Evolutionary conservation across 805 yeast species (phyloP), one percentile per base, ranked within the genome.

Genomic region (Yueomyces sp.): DNA sequence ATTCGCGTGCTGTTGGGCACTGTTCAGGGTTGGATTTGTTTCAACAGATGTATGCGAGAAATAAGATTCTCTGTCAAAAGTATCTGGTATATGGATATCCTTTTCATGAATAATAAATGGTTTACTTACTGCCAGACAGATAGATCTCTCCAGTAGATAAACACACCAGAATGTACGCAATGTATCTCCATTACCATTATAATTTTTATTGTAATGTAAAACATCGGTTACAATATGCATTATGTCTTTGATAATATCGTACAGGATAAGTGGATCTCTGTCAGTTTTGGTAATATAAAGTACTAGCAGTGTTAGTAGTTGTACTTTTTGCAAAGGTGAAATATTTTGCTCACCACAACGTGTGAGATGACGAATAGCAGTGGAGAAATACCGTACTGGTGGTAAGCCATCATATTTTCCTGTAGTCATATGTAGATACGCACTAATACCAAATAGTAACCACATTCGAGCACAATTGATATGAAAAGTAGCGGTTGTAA

Each of bases 141-240:
- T 73, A 62, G 77, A 68, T 53, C 81, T 70, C 51, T 78, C 85
- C 36, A 76, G 52, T 9, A 75, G 53, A 52, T 77, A 78, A 11
- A 73, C 72, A 53, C 79, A 74, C 85, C 85, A 78, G 62, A 79
- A 78, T 19, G 75, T 59, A 49, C 82, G 66, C 59, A 75, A 57
- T 51, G 66, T 69, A 43, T 66, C 64, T 46, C 69, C 68, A 7
- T 55, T 54, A 43, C 44, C 45, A 4, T 51, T 45, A 40, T 52
- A 59, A 5, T 53, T 45, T 26, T 46, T 48, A 44, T 60, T 60
- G 31, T 60, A 38, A 30, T 51, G 49, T 36, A 62, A 42, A 36
- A 53, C 48, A 28, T 58, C 49, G 38, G 53, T 54, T 48, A 74
- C 72, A 8, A 72, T 57, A 28, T 59, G 55, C 68, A 76, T 66